Percentiles rank a stretch among this genome's conserved stretches.
phyloP scores from a whole-genome alignment of 2,329 filamentous ascomycete species.

The Eutypa lata region DNA sequence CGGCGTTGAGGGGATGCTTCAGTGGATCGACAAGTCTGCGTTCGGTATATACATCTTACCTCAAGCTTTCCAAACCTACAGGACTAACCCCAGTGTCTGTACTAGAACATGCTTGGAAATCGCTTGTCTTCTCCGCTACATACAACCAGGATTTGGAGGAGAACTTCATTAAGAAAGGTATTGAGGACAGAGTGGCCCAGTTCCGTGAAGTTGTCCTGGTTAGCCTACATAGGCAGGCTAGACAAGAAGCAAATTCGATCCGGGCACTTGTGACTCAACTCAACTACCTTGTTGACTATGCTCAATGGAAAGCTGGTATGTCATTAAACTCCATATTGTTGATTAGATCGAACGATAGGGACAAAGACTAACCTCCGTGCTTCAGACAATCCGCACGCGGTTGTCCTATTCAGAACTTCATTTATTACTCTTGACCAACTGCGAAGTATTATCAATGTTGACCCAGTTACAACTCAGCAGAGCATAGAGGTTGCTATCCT shows the following conservation, averaged over 20 bases:
- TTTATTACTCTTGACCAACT: not conserved
- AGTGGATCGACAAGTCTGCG: not conserved
- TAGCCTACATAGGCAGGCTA: not conserved
- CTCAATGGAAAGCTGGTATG: not conserved
- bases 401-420: not conserved
- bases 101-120: not conserved
- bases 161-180: not conserved
- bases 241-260: not conserved
- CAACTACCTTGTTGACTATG: too few species aligned
- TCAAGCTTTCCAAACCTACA: not conserved
- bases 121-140: not conserved
- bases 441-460: not conserved
- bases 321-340: not conserved
- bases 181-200: not conserved
- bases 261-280: too few species aligned
- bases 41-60: not conserved
- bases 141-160: not conserved
- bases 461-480: not conserved
- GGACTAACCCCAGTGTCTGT: not conserved
- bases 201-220: not conserved
- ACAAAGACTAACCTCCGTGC: not conserved
- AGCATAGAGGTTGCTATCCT: not conserved
- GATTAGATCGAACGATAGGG: not conserved
- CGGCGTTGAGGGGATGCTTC: not conserved
- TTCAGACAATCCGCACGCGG: not conserved